phyloP scores from a whole-genome alignment of 1,284 basidiomycete genomes.

The Ustilago cynodontis region DNA sequence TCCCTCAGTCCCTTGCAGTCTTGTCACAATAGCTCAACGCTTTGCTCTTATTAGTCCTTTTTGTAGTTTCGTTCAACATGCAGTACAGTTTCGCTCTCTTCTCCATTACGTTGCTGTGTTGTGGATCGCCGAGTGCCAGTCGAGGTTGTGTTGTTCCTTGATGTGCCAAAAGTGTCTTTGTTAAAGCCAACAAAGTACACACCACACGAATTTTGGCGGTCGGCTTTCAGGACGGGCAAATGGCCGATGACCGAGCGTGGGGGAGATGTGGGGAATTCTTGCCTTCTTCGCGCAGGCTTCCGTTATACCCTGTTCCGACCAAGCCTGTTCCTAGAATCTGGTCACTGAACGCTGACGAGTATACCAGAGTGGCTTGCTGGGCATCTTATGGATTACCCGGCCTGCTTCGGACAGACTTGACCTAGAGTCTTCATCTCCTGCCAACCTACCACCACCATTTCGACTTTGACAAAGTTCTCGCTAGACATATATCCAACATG shows the following conservation, averaged over 20 bases:
- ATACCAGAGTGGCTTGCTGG: not conserved
- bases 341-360: not conserved
- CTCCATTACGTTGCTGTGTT: not conserved
- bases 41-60: not conserved
- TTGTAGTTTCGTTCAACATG: constrained; percentile 9
- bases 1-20: constrained; percentile 1
- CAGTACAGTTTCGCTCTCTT: not conserved
- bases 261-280: not conserved
- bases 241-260: not conserved
- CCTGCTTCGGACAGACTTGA: not conserved
- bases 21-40: constrained; percentile 7
- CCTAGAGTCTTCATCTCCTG: not conserved
- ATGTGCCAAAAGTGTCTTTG: not conserved
- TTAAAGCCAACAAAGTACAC: not conserved
- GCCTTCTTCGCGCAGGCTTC: not conserved
- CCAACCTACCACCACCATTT: not conserved
- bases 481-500: not conserved
- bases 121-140: not conserved
- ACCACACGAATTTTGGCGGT: not conserved
- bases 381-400: not conserved
- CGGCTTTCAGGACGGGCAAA: not conserved
- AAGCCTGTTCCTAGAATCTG: constrained; percentile 2
- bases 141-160: too few relatives aligned
- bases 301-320: not conserved
- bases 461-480: not conserved